Conservation (phyloP, 225 moss, liverwort and hornwort species). For the Ulota crispa region DNA sequence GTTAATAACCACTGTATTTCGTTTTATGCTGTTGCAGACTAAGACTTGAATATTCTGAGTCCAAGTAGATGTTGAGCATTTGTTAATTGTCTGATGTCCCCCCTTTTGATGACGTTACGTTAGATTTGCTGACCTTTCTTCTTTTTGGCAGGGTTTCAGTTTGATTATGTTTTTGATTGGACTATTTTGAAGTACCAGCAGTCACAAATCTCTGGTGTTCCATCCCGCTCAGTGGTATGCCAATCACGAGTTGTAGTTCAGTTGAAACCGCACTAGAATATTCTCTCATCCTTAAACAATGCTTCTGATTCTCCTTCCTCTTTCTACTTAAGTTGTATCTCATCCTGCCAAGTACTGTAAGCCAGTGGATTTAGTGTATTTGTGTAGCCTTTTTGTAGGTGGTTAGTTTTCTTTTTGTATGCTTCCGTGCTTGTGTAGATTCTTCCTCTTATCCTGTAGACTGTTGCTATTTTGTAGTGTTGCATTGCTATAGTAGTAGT, state of each 20-base stretch:
- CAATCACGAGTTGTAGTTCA: neutral
- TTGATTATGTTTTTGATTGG: constrained; percentile 96
- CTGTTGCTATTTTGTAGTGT: neutral
- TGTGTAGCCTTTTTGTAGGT: constrained; percentile 7
- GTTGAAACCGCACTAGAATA: neutral
- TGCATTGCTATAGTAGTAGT: neutral
- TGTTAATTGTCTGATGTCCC: neutral
- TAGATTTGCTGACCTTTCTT: neutral
- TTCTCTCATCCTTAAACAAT: neutral
- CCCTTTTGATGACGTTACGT: neutral
- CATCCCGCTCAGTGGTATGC: constrained; percentile 58
- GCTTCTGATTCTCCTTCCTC: neutral
- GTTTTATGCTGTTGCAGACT: neutral
- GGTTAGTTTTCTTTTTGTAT: neutral
- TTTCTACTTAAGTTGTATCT: neutral
- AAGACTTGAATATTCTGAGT: neutral
- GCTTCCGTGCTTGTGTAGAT: neutral
- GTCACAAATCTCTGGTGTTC: constrained; percentile 71
- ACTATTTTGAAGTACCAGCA: constrained; percentile 94
- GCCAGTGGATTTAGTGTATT: neutral
- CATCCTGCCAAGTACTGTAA: neutral
- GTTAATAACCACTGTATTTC: neutral
- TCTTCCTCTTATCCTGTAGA: neutral
- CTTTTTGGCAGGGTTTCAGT: constrained; percentile 70
- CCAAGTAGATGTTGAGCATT: neutral